Evolutionary conservation across 2,329 filamentous ascomycete species (phyloP).

Genomic region (Helotiales sp.): DNA sequence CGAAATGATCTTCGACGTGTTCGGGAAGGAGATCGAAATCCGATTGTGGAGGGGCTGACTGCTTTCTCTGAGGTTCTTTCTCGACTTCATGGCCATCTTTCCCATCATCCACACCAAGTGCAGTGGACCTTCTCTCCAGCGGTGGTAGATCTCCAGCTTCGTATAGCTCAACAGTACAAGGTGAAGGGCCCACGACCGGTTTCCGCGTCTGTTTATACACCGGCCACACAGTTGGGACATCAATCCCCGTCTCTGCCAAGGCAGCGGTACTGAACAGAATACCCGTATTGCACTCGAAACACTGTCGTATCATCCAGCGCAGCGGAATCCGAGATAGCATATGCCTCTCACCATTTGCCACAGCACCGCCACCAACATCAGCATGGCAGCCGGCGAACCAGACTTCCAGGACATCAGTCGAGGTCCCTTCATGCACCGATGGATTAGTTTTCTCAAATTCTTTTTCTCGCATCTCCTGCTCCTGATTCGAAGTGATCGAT

Average conservation of each 20-base stretch:
- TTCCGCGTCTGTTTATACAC: constrained; percentile 42
- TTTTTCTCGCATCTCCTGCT: constrained; percentile 30
- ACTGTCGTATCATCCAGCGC: constrained; percentile 54
- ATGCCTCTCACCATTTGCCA: constrained; percentile 48
- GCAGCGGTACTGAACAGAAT: constrained; percentile 49
- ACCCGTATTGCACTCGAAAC: constrained; percentile 52
- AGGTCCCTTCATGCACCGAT: constrained; percentile 5
- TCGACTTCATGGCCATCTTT: constrained; percentile 21
- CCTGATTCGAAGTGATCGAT: background rate
- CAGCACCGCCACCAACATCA: constrained; percentile 52
- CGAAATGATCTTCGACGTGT: constrained; percentile 50
- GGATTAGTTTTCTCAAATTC: constrained; percentile 9
- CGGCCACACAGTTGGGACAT: constrained; percentile 50
- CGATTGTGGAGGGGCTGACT: background rate
- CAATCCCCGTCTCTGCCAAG: constrained; percentile 49
- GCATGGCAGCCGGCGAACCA: constrained; percentile 48
- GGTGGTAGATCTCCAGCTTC: constrained; percentile 43
- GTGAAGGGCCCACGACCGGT: constrained; percentile 45
- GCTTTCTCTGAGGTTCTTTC: background rate
- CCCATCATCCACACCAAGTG: constrained; percentile 39
- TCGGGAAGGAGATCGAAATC: constrained; percentile 44
- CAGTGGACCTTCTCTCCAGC: constrained; percentile 41
- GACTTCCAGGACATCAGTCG: constrained; percentile 53
- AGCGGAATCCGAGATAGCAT: constrained; percentile 52
- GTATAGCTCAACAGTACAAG: constrained; percentile 45